Evolutionary conservation across 2,329 filamentous ascomycete genomes (phyloP).

Genomic region (Triangularia setosa): DNA sequence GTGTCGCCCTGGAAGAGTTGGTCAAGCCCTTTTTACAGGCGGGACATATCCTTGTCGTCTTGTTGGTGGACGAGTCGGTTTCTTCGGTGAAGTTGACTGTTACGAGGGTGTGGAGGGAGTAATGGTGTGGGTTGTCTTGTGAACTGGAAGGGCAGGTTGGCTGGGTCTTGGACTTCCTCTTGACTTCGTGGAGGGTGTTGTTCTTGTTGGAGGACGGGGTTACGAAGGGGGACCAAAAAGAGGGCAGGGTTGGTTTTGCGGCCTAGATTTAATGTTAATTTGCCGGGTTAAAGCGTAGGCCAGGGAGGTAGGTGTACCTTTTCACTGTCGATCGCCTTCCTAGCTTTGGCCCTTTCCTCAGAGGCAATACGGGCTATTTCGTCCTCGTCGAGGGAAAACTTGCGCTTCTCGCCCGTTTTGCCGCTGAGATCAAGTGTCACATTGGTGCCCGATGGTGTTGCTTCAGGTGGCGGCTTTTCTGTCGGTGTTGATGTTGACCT

Average conservation of each 20-base stretch:
- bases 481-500: neutral
- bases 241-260: constrained; percentile 66
- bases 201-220: constrained; percentile 65
- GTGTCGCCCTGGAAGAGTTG: constrained; percentile 76
- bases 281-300: neutral
- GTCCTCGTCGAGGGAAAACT: constrained; percentile 75
- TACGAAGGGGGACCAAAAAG: constrained; percentile 89
- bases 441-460: constrained; percentile 34
- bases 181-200: constrained; percentile 50
- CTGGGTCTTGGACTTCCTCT: constrained; percentile 60
- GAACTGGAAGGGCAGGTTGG: constrained; percentile 76
- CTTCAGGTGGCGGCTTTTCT: constrained; percentile 27
- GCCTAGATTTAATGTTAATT: constrained; percentile 38
- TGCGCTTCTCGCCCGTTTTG: constrained; percentile 58
- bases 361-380: constrained; percentile 67
- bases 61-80: constrained; percentile 45
- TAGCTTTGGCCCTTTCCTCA: constrained; percentile 66
- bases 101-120: constrained; percentile 75
- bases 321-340: constrained; percentile 68
- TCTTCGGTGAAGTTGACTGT: constrained; percentile 74
- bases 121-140: constrained; percentile 62
- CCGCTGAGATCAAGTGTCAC: constrained; percentile 33
- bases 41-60: constrained; percentile 60
- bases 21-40: constrained; percentile 78
- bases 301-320: constrained; percentile 44